Evolutionary conservation across 345 rosid species (phyloP).

Genomic region (Eutrema heterophyllum): DNA sequence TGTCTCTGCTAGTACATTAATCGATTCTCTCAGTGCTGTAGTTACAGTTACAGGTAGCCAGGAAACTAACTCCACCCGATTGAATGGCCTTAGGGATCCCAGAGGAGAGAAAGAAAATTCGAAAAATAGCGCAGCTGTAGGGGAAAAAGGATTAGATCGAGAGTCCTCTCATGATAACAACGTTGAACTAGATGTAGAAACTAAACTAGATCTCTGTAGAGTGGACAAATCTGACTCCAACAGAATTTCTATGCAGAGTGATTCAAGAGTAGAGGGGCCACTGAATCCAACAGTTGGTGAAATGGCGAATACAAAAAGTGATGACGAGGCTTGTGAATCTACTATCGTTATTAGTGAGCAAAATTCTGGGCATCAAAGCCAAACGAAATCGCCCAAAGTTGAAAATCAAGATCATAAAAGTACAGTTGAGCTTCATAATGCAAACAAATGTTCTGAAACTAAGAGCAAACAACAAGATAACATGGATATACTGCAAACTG

Average conservation of each 20-base stretch:
- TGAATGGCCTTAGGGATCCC: conserved; percentile 39
- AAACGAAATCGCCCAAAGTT: not conserved
- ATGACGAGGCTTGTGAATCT: conserved; percentile 26
- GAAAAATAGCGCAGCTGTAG: conserved; percentile 30
- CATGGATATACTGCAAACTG: conserved; percentile 27
- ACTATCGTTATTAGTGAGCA: conserved; percentile 24
- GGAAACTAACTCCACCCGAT: conserved; percentile 32
- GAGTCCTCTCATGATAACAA: conserved; percentile 59
- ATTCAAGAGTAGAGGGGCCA: conserved; percentile 38
- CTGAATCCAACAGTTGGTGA: conserved; percentile 36
- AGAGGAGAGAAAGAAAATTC: conserved; percentile 34
- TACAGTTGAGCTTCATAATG: conserved; percentile 37
- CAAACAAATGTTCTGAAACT: conserved; percentile 32
- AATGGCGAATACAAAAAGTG: conserved; percentile 39
- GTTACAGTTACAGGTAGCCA: conserved; percentile 28
- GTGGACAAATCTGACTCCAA: conserved; percentile 38
- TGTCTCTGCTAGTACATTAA: conserved; percentile 35
- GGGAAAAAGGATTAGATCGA: conserved; percentile 45
- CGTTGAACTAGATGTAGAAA: conserved; percentile 39
- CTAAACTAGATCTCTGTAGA: conserved; percentile 40
- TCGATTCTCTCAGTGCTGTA: conserved; percentile 28
- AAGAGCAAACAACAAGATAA: conserved; percentile 40
- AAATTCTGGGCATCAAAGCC: conserved; percentile 10
- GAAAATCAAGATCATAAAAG: conserved; percentile 22
- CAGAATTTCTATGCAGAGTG: conserved; percentile 25